phyloP scores from a whole-genome alignment of 805 yeast species.

The Barnettozyma sucrosica region DNA sequence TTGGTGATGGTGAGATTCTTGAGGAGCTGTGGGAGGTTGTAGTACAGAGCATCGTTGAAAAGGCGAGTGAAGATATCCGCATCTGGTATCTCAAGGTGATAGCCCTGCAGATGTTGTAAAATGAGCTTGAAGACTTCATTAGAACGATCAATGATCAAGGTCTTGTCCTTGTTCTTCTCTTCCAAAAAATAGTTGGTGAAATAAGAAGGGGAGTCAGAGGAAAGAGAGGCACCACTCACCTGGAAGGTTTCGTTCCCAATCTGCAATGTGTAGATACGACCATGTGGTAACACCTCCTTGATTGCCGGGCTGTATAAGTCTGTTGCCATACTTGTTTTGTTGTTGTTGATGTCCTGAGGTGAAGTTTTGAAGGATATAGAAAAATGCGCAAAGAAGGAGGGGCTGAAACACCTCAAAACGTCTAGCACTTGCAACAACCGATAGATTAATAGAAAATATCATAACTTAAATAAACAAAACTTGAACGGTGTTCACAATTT shows the following conservation, averaged over 20 bases:
- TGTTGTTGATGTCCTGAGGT: background rate
- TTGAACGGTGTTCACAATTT: constrained; percentile 14
- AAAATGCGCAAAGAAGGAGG: background rate
- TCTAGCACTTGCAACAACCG: background rate
- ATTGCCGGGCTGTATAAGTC: constrained; percentile 34
- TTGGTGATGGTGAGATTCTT: constrained; percentile 38
- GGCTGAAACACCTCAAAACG: background rate
- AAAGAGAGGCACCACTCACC: constrained; percentile 78
- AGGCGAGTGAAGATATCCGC: constrained; percentile 59
- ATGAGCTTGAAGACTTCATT: constrained; percentile 64
- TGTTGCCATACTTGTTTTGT: background rate
- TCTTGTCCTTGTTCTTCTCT: constrained; percentile 31
- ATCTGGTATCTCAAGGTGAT: constrained; percentile 51
- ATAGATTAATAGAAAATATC: too few relatives aligned
- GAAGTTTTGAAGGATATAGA: background rate
- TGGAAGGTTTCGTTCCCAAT: constrained; percentile 59
- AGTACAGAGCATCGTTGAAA: constrained; percentile 68
- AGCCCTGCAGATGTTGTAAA: constrained; percentile 74
- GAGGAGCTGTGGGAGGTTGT: constrained; percentile 53
- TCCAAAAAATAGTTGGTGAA: constrained; percentile 65
- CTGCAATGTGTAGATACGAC: constrained; percentile 61
- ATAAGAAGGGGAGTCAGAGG: constrained; percentile 84
- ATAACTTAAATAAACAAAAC: background rate
- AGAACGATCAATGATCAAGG: constrained; percentile 67
- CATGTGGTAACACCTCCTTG: constrained; percentile 57